Evolutionary conservation across 2,329 filamentous ascomycete genomes (phyloP).

Genomic region (Paraconiothyrium sp.): DNA sequence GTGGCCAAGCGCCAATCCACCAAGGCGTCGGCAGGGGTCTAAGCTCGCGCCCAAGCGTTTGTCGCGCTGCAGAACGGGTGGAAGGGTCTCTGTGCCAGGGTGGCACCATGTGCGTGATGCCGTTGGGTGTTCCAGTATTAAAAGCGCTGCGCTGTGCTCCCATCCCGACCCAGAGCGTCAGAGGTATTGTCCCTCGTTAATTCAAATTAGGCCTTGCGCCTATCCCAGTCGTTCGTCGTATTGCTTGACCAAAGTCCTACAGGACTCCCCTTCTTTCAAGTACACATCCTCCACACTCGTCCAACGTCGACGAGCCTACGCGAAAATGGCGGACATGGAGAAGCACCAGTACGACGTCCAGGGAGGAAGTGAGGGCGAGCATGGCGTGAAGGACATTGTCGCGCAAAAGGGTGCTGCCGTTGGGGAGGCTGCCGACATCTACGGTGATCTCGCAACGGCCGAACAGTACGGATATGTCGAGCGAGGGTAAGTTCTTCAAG

Average conservation of each 20-base stretch:
- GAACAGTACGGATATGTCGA: constrained; percentile 63
- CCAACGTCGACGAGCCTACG: background rate
- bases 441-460: constrained; percentile 61
- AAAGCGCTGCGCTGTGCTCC: constrained; percentile 35
- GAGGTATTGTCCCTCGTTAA: constrained; percentile 29
- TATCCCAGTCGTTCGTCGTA: constrained; percentile 18
- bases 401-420: constrained; percentile 38
- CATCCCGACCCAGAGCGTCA: constrained; percentile 20
- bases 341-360: constrained; percentile 39
- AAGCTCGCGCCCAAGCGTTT: constrained; percentile 24
- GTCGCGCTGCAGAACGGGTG: constrained; percentile 25
- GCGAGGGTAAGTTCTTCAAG: constrained; percentile 52
- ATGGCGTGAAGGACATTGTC: constrained; percentile 39
- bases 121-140: constrained; percentile 31
- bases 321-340: constrained; percentile 37
- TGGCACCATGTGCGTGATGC: constrained; percentile 28
- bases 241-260: constrained; percentile 14
- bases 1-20: constrained; percentile 17
- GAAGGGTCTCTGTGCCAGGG: constrained; percentile 19
- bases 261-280: constrained; percentile 11
- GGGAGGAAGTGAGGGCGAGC: constrained; percentile 23
- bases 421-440: constrained; percentile 62
- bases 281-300: constrained; percentile 10
- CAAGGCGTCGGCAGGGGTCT: constrained; percentile 20
- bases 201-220: constrained; percentile 29